Percentiles rank a stretch among this genome's conserved stretches.
Evolutionary conservation across 305 asterid genomes (phyloP).

Genomic region (Striga hermonthica): DNA sequence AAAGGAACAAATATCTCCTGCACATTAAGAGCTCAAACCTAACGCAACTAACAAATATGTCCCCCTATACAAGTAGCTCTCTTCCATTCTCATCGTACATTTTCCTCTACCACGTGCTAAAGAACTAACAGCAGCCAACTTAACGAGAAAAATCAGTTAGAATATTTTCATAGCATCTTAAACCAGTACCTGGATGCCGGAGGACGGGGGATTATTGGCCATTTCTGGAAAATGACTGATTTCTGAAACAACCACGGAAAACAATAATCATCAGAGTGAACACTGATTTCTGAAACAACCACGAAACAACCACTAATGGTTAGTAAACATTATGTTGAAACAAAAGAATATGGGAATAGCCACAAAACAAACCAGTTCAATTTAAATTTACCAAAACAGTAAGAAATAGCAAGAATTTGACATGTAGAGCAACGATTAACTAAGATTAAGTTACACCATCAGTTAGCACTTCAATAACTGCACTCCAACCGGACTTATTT

Average conservation of each 20-base stretch:
- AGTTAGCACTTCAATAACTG: neutral
- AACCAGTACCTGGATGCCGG: slow-evolving; percentile 49
- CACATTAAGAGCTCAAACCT: no score
- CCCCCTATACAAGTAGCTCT: no score
- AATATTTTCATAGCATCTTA: slow-evolving; percentile 6
- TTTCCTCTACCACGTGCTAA: neutral
- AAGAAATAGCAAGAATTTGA: slow-evolving; percentile 7
- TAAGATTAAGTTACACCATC: slow-evolving; percentile 5
- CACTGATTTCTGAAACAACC: slow-evolving; percentile 39
- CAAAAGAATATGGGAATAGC: neutral
- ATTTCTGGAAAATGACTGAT: slow-evolving; percentile 38
- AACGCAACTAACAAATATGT: no score
- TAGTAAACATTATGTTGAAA: neutral
- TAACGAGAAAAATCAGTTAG: no score
- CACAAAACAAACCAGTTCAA: slow-evolving; percentile 7
- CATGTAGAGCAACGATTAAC: neutral
- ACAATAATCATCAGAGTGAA: slow-evolving; percentile 22
- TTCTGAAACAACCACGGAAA: slow-evolving; percentile 39
- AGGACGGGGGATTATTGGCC: slow-evolving; percentile 49
- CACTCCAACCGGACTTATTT: slow-evolving; percentile 19
- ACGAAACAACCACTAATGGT: slow-evolving; percentile 16
- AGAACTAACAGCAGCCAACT: neutral
- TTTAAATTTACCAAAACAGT: no score
- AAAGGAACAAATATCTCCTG: no score
- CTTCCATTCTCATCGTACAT: neutral